phyloP scores from a whole-genome alignment of 1,284 basidiomycete genomes.

The Vanrija humicola region DNA sequence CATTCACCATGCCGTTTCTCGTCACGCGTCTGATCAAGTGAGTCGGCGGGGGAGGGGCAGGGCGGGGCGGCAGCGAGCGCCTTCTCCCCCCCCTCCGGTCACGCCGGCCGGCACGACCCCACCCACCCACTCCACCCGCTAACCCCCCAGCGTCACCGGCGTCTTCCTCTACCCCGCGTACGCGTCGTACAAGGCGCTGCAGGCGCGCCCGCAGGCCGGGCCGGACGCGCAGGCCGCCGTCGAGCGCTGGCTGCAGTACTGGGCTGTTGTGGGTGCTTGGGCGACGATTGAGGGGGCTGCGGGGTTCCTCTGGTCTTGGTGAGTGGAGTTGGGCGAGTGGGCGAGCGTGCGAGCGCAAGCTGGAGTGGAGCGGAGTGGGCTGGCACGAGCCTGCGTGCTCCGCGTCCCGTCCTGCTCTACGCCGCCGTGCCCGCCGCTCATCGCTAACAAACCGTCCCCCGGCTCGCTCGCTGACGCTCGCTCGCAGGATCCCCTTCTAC shows the following conservation, averaged over 20 bases:
- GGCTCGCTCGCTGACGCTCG: too few relatives aligned
- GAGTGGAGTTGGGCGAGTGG: conserved; percentile 29
- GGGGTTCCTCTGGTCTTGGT: conserved; percentile 65
- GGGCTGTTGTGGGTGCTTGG: conserved; percentile 61
- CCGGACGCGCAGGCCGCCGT: conserved; percentile 53
- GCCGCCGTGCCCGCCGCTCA: too few relatives aligned
- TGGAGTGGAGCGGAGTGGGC: not conserved
- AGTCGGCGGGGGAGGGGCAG: not conserved
- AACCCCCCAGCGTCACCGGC: conserved; percentile 31
- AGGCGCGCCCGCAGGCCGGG: conserved; percentile 58
- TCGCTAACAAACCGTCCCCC: too few relatives aligned
- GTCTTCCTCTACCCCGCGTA: conserved; percentile 51
- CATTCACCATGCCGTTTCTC: conserved; percentile 10
- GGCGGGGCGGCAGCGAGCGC: not conserved
- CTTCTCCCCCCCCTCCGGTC: conserved; percentile 7
- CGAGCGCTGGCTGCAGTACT: conserved; percentile 49
- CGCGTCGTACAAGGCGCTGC: conserved; percentile 53
- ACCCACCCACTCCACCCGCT: conserved; percentile 1
- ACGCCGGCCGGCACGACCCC: conserved; percentile 20
- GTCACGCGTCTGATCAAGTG: conserved; percentile 12
- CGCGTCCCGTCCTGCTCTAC: not conserved
- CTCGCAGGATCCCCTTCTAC: conserved; percentile 70
- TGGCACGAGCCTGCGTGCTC: too few relatives aligned
- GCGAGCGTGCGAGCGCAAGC: not conserved
- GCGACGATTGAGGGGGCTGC: conserved; percentile 64